Evolutionary conservation across 1,139 yeast genomes (phyloP).

Genomic region (Debaryomycetaceae sp.): DNA sequence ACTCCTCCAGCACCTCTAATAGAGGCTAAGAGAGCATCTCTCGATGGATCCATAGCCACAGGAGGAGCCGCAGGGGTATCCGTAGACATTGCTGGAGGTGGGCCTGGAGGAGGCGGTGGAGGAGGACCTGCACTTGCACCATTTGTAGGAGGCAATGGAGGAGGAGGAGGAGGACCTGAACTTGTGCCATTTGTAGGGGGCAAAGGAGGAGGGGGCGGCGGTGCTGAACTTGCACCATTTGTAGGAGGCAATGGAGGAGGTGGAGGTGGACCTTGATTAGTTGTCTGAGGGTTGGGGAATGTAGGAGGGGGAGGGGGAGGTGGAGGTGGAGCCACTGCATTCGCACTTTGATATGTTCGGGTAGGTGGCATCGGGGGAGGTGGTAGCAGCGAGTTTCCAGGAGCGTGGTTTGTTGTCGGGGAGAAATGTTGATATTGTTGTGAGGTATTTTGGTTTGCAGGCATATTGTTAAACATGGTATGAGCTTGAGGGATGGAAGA

Average conservation of each 20-base stretch:
- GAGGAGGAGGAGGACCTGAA: conserved; percentile 19
- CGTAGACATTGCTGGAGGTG: conserved; percentile 27
- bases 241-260: conserved; percentile 11
- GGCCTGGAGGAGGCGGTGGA: conserved; percentile 35
- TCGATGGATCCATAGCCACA: conserved; percentile 47
- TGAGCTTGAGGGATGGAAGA: neutral
- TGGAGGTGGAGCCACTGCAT: conserved; percentile 12
- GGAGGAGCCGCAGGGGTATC: conserved; percentile 16
- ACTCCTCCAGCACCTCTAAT: conserved; percentile 79
- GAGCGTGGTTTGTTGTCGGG: too few species aligned
- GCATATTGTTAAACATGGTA: neutral
- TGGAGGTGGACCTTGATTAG: conserved; percentile 13
- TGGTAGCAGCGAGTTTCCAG: too few species aligned
- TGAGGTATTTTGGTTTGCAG: too few species aligned
- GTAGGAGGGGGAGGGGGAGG: conserved; percentile 14
- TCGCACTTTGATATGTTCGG: neutral
- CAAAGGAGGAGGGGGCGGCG: conserved; percentile 25
- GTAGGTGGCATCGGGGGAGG: neutral
- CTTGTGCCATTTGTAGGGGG: conserved; percentile 9
- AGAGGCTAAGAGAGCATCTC: conserved; percentile 85
- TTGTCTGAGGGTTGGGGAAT: conserved; percentile 5
- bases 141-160: conserved; percentile 25
- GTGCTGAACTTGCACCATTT: conserved; percentile 8
- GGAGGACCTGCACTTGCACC: conserved; percentile 25
- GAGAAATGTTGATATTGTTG: neutral